phyloP scores from a whole-genome alignment of 2,329 filamentous ascomycete species.

The Paecilomyces niveus region DNA sequence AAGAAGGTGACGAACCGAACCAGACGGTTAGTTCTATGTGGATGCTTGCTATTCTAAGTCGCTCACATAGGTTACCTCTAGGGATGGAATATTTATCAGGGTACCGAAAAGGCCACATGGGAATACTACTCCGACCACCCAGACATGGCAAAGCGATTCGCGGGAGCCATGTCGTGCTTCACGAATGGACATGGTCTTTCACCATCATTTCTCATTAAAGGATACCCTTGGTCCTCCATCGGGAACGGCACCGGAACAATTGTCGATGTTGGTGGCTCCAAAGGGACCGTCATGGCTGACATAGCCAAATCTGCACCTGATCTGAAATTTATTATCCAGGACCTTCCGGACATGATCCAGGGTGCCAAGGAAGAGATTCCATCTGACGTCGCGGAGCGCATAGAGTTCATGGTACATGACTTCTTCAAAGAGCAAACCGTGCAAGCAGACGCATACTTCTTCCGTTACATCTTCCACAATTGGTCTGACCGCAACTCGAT shows the following conservation, averaged over 20 bases:
- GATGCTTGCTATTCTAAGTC: not conserved
- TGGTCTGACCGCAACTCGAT: slow-evolving; percentile 23
- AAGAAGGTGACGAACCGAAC: not conserved
- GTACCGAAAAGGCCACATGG: not conserved
- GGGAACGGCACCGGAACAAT: not conserved
- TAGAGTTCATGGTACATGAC: slow-evolving; percentile 15
- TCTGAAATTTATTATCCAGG: not conserved
- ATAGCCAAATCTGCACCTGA: not conserved
- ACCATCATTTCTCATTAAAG: not conserved
- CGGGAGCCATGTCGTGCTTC: not conserved
- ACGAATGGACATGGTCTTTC: not conserved
- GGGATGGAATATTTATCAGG: not conserved
- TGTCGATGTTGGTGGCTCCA: slow-evolving; percentile 1
- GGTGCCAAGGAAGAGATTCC: not conserved
- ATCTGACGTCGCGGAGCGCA: not conserved
- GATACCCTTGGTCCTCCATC: not conserved
- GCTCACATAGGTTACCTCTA: not conserved
- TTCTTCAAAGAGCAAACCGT: slow-evolving; percentile 14
- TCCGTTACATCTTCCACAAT: slow-evolving; percentile 33
- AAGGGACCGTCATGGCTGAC: not conserved
- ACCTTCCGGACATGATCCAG: not conserved
- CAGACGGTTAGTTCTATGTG: not conserved
- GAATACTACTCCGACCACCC: not conserved
- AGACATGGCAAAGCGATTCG: not conserved
- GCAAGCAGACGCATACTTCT: slow-evolving; percentile 24